Conservation (phyloP, 108 stramenopile genomes). For the Poteriospumella lacustris region DNA sequence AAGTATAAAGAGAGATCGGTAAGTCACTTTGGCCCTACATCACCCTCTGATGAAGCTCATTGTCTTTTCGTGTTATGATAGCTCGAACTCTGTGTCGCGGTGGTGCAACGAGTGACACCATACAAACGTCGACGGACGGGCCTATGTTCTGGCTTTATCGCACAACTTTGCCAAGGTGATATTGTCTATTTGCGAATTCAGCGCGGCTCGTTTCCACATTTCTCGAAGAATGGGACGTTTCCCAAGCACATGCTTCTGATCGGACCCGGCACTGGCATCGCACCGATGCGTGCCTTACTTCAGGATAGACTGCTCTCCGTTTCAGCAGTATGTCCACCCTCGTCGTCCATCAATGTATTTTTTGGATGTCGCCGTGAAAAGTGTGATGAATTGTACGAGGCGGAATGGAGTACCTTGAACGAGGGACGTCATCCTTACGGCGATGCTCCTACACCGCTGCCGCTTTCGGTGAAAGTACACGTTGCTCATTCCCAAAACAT, state of each 20-base stretch:
- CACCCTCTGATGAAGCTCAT: background rate
- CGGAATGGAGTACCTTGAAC: slow-evolving; percentile 57
- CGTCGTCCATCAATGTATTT: slow-evolving; percentile 19
- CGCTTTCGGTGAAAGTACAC: slow-evolving; percentile 46
- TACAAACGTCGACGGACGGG: slow-evolving; percentile 36
- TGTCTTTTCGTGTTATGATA: background rate
- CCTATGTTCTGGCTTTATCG: slow-evolving; percentile 37
- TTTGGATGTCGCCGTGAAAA: slow-evolving; percentile 46
- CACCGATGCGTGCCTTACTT: slow-evolving; percentile 91
- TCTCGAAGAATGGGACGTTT: slow-evolving; percentile 61
- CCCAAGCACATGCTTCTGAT: slow-evolving; percentile 68
- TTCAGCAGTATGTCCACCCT: background rate
- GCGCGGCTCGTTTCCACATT: slow-evolving; percentile 56
- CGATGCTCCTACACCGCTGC: slow-evolving; percentile 43
- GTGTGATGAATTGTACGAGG: slow-evolving; percentile 63
- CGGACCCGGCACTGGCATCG: slow-evolving; percentile 96
- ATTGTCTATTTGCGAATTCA: slow-evolving; percentile 36
- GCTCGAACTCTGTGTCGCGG: slow-evolving; percentile 22
- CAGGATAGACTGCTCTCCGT: slow-evolving; percentile 26
- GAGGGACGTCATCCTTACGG: background rate
- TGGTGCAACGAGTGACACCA: slow-evolving; percentile 35
- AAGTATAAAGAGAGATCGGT: background rate
- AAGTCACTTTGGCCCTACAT: background rate
- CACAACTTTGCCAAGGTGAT: slow-evolving; percentile 30
- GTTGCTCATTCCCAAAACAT: slow-evolving; percentile 59